Evolutionary conservation across 768 basidiomycete genomes (phyloP), one percentile per base, ranked within the genome.

Genomic region (Russula foetens): DNA sequence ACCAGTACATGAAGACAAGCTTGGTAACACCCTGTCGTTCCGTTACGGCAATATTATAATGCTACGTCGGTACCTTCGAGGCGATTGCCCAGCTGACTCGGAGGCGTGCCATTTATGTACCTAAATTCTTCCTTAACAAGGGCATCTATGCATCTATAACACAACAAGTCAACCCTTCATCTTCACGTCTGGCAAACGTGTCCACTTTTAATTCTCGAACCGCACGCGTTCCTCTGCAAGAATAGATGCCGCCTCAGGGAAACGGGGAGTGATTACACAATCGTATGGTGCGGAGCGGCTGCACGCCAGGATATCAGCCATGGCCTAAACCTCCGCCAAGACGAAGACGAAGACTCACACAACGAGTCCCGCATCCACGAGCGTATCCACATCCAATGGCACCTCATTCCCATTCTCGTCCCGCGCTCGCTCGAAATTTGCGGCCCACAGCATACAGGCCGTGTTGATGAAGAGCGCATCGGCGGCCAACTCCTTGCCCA

Each of bases 401-500:
- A 64, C 28, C 19, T 53, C 46, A 24, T 43, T 44, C 26, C 65
- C 67, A 9, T 59, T 26, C 12, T 53, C 57, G 19, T 65, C 66
- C 29, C 45, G 39, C 9, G 19, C 48, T 1, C 53, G 50, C 56
- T 59, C 59, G 19, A 66, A 54, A 15, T 61, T 56, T 19, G 63
- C 55, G 4, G 67, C 61, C 63, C 66, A 66, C 2, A 70, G 47
- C 1, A 68, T 14, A 17, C 50, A 51, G 2, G 66, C 67, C 0
- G 60, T 56, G 46, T 53, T 39, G 24, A 70, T 63, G 49, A 65
- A 70, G 17, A 69, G 48, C 17, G 64, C 15, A 2, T 67, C 58
- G 5, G 57, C 47, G 2, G 68, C 69, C 3, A 70, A 15, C 19
- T 64, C 49, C 23, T 52, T 59, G 4, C 68, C 69, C 0, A 63